Percentiles rank a stretch among this genome's conserved stretches.
These are phyloP conservation scores for Teunomyces lycoperdinae DNA, from an alignment of 805 yeast genomes.

Conservation along the genomic window DNA sequence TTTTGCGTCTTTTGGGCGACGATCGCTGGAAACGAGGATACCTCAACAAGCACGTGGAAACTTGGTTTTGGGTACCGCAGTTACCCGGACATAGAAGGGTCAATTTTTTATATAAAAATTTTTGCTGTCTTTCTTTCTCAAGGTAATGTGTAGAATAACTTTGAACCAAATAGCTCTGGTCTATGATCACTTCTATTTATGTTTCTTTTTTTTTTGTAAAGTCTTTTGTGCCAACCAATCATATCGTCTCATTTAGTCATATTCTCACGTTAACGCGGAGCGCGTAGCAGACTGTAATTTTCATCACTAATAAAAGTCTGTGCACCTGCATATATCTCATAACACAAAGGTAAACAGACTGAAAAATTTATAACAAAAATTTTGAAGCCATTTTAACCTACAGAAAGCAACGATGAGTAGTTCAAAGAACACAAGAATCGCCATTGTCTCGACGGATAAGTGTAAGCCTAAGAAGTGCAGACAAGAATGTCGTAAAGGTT, in stretches of 20 bases:
- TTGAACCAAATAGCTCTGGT: too few relatives aligned
- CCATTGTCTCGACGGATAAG: conserved; percentile 89
- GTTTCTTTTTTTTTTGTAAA: not conserved
- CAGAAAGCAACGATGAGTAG: conserved; percentile 20
- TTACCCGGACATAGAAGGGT: too few relatives aligned
- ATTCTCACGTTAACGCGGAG: not conserved
- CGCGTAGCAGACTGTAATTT: not conserved
- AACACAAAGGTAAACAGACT: not conserved
- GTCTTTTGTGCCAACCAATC: not conserved
- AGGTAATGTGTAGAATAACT: too few relatives aligned
- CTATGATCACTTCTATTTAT: not conserved
- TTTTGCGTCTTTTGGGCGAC: too few relatives aligned
- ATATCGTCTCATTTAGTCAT: not conserved
- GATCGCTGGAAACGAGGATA: too few relatives aligned
- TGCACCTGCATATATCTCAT: not conserved
- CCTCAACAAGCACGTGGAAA: too few relatives aligned
- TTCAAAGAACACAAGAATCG: conserved; percentile 73
- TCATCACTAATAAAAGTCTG: not conserved
- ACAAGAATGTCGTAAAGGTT: conserved; percentile 94
- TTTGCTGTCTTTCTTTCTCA: too few relatives aligned
- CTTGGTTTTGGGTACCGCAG: too few relatives aligned
- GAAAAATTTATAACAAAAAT: conserved; percentile 1
- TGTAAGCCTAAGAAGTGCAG: conserved; percentile 98
- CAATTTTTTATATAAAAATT: too few relatives aligned
- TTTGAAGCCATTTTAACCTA: not conserved